phyloP scores from a whole-genome alignment of 208 protist species.

The Trypanosoma cruzi region DNA sequence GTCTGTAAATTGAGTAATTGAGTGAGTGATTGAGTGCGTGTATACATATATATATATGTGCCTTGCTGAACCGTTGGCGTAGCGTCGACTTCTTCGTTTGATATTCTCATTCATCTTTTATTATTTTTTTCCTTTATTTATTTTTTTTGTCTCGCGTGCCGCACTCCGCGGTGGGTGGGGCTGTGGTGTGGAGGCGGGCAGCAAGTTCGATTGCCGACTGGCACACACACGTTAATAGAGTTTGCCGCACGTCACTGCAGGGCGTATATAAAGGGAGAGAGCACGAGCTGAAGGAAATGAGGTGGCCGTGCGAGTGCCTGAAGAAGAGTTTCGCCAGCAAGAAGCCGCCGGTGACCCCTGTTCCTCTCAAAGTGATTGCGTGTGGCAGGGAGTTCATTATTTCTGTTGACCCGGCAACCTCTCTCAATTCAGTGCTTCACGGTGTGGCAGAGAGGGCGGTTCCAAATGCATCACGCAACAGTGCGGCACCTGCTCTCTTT shows the following conservation, averaged over 20 bases:
- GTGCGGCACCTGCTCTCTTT: constrained; percentile 45
- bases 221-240: background rate
- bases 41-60: background rate
- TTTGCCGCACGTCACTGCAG: background rate
- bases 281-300: background rate
- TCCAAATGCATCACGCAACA: constrained; percentile 24
- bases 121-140: too few relatives aligned
- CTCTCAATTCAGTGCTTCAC: constrained; percentile 38
- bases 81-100: background rate
- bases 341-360: background rate
- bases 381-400: constrained; percentile 36
- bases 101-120: background rate
- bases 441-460: constrained; percentile 49
- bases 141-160: too few relatives aligned
- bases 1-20: too few relatives aligned
- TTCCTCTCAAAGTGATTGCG: constrained; percentile 27
- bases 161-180: too few relatives aligned
- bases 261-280: background rate
- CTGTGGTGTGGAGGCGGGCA: too few relatives aligned
- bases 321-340: background rate
- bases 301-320: background rate
- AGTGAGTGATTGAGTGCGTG: too few relatives aligned
- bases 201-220: background rate
- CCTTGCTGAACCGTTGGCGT: background rate
- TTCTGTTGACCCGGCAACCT: constrained; percentile 42